phyloP scores from a whole-genome alignment of 768 basidiomycete species.

The Leccinum rimulosum region DNA sequence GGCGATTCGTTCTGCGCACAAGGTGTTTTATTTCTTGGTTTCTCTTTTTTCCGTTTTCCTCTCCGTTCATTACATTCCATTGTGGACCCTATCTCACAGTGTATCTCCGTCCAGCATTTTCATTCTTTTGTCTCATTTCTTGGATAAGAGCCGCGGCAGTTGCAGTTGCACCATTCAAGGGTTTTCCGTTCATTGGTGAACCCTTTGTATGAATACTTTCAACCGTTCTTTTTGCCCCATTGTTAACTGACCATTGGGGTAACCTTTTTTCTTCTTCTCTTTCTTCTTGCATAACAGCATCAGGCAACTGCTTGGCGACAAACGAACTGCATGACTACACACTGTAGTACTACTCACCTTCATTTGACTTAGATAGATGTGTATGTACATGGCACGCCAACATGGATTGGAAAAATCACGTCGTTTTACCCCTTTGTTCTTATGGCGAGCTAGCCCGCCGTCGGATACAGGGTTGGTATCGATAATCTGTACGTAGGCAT shows the following conservation, averaged over 20 bases:
- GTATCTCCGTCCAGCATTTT: background rate
- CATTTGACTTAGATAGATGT: conserved; percentile 16
- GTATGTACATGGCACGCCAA: background rate
- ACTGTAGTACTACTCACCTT: conserved; percentile 15
- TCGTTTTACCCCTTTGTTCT: background rate
- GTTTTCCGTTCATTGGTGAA: background rate
- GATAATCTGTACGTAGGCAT: too few species aligned
- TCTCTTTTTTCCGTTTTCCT: too few species aligned
- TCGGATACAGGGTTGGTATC: too few species aligned
- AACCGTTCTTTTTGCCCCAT: conserved; percentile 5
- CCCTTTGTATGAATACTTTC: conserved; percentile 14
- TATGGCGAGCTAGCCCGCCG: too few species aligned
- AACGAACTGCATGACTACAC: conserved; percentile 17
- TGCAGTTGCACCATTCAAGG: background rate
- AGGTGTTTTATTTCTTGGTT: too few species aligned
- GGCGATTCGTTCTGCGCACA: too few species aligned
- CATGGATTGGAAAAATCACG: background rate
- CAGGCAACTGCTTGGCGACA: background rate
- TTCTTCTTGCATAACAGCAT: background rate
- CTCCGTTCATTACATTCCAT: background rate
- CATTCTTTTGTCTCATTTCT: background rate
- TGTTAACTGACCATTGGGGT: background rate
- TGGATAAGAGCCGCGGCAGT: background rate
- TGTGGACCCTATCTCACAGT: conserved; percentile 41
- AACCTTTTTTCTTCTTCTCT: too few species aligned